phyloP scores from a whole-genome alignment of 768 basidiomycete genomes.

The Amanita fuliginea region DNA sequence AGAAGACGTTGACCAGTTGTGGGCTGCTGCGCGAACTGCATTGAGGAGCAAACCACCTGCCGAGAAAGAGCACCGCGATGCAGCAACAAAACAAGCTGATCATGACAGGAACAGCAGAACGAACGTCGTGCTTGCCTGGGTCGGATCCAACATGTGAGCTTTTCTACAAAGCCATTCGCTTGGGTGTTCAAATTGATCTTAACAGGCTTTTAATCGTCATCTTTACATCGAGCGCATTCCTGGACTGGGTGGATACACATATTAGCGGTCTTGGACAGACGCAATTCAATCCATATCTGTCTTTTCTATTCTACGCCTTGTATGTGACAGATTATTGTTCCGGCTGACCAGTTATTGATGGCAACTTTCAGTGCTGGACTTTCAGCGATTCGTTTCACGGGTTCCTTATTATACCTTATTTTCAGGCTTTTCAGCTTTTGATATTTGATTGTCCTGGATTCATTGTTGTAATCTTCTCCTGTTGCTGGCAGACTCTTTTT shows the following conservation, averaged over 20 bases:
- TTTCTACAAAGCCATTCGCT: slow-evolving; percentile 3
- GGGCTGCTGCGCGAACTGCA: slow-evolving; percentile 65
- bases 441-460: not conserved
- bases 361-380: slow-evolving; percentile 49
- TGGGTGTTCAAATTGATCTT: slow-evolving; percentile 3
- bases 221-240: slow-evolving; percentile 71
- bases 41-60: slow-evolving; percentile 60
- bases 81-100: slow-evolving; percentile 83
- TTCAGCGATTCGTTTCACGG: slow-evolving; percentile 70
- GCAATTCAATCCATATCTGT: slow-evolving; percentile 83
- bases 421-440: slow-evolving; percentile 36
- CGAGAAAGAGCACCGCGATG: slow-evolving; percentile 73
- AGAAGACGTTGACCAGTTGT: slow-evolving; percentile 84
- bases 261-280: slow-evolving; percentile 36
- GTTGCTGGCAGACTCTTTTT: not conserved
- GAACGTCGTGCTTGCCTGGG: slow-evolving; percentile 76
- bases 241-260: slow-evolving; percentile 55
- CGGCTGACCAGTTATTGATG: not conserved
- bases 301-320: slow-evolving; percentile 63
- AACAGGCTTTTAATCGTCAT: slow-evolving; percentile 56
- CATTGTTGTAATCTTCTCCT: not conserved
- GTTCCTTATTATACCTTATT: slow-evolving; percentile 69
- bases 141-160: slow-evolving; percentile 73
- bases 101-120: slow-evolving; percentile 77
- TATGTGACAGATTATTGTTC: slow-evolving; percentile 17